Evolutionary conservation across 495 filamentous ascomycete genomes (phyloP).

Genomic region (Opeltia flavorubescens): DNA sequence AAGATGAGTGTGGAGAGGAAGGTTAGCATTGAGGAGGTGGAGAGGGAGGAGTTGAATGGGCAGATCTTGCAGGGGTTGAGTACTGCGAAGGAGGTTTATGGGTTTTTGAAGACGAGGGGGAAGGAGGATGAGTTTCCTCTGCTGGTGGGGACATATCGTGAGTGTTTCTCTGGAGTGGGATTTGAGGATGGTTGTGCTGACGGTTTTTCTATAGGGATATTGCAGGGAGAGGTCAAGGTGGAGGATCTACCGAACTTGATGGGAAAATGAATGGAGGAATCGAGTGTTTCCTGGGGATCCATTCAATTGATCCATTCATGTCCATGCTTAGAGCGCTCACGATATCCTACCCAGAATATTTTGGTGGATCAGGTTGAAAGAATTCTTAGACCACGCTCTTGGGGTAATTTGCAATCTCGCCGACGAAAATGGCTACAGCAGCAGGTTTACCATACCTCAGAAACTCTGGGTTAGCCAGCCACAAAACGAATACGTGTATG

Average conservation of each 20-base stretch:
- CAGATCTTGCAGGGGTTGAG: conserved; percentile 93
- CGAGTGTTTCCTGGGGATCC: neutral
- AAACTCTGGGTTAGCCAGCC: no score
- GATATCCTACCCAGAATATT: neutral
- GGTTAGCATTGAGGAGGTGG: conserved; percentile 71
- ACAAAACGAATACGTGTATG: no score
- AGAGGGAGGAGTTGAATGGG: conserved; percentile 81
- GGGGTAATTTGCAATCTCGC: no score
- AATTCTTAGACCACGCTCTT: neutral
- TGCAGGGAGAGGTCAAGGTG: conserved; percentile 40
- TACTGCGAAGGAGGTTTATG: conserved; percentile 81
- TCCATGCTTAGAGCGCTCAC: no score
- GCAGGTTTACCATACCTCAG: no score
- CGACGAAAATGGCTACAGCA: no score
- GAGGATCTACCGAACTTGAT: conserved; percentile 49
- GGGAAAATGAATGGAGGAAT: conserved; percentile 6
- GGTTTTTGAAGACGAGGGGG: conserved; percentile 64
- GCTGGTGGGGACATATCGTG: conserved; percentile 70
- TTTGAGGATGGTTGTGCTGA: conserved; percentile 4
- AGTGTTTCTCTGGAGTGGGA: conserved; percentile 20
- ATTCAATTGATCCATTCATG: neutral
- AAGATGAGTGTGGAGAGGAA: conserved; percentile 73
- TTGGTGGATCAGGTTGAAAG: neutral
- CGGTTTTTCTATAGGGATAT: conserved; percentile 28
- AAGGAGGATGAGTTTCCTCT: conserved; percentile 77